Conservation (phyloP, 75 land plant genomes). For the Pseudotsuga menziesii region DNA sequence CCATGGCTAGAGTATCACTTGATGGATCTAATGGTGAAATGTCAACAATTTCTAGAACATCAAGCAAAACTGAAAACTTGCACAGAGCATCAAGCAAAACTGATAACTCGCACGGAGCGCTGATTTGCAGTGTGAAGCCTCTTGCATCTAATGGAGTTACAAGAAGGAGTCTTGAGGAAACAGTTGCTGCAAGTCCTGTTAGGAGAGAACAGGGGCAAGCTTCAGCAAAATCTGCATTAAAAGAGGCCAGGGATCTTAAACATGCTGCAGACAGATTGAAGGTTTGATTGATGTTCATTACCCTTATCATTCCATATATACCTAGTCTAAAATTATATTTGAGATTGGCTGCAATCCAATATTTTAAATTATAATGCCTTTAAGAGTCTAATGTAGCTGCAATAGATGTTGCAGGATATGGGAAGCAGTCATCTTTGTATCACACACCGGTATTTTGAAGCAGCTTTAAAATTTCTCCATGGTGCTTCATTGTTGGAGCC, state of each 20-base stretch:
- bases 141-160: constrained; percentile 22
- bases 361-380: neutral
- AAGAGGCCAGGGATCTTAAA: constrained; percentile 81
- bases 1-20: constrained; percentile 14
- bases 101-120: constrained; percentile 24
- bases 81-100: constrained; percentile 23
- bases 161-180: constrained; percentile 29
- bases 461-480: constrained; percentile 86
- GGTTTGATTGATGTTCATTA: constrained; percentile 29
- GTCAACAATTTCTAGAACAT: neutral
- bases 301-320: neutral
- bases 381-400: neutral
- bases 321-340: neutral
- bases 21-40: constrained; percentile 21
- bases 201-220: constrained; percentile 46
- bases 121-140: constrained; percentile 19
- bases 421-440: constrained; percentile 39
- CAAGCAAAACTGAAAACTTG: too few relatives aligned
- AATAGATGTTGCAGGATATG: constrained; percentile 26
- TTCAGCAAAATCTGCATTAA: constrained; percentile 33
- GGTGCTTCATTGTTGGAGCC: constrained; percentile 75
- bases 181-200: constrained; percentile 42
- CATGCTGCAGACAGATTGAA: constrained; percentile 79
- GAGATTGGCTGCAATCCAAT: neutral
- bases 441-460: constrained; percentile 66